Percentiles rank a stretch among this genome's conserved stretches.
phyloP scores from a whole-genome alignment of 805 yeast species.

The Candida koratica region DNA sequence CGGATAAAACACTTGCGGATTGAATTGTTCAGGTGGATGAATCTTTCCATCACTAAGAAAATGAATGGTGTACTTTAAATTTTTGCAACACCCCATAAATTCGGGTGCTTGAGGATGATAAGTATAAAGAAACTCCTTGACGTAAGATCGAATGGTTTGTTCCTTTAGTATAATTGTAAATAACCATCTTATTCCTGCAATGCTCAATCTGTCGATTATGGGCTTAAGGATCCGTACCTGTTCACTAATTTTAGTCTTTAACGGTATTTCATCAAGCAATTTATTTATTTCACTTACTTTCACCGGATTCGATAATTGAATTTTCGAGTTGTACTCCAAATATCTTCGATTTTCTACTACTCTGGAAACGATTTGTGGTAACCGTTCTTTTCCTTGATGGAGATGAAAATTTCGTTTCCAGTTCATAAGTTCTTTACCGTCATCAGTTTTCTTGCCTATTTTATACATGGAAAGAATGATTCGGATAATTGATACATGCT shows the following conservation, averaged over 20 bases:
- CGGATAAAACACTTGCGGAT: slow-evolving; percentile 45
- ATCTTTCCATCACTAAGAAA: slow-evolving; percentile 47
- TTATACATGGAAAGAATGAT: slow-evolving; percentile 46
- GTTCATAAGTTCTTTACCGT: slow-evolving; percentile 41
- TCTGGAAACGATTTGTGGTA: slow-evolving; percentile 48
- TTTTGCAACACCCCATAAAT: slow-evolving; percentile 61
- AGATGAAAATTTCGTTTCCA: slow-evolving; percentile 40
- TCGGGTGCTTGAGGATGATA: slow-evolving; percentile 82
- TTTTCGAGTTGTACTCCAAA: slow-evolving; percentile 14
- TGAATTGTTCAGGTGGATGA: slow-evolving; percentile 38
- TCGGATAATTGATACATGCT: slow-evolving; percentile 58
- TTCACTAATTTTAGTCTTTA: slow-evolving; percentile 24
- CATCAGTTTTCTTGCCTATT: slow-evolving; percentile 58
- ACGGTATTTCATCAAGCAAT: slow-evolving; percentile 26
- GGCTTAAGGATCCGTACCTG: slow-evolving; percentile 45
- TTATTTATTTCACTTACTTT: slow-evolving; percentile 30
- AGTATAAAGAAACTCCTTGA: slow-evolving; percentile 53
- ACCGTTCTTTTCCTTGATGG: slow-evolving; percentile 20
- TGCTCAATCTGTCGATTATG: slow-evolving; percentile 51
- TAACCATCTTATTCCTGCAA: slow-evolving; percentile 64
- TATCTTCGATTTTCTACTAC: slow-evolving; percentile 52
- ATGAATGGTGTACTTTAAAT: slow-evolving; percentile 53
- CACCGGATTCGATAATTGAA: slow-evolving; percentile 23
- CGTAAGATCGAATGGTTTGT: slow-evolving; percentile 50
- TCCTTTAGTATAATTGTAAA: slow-evolving; percentile 61